Conservation (phyloP, 371 early-diverging fungal species). For the Umbelopsis sp. region DNA sequence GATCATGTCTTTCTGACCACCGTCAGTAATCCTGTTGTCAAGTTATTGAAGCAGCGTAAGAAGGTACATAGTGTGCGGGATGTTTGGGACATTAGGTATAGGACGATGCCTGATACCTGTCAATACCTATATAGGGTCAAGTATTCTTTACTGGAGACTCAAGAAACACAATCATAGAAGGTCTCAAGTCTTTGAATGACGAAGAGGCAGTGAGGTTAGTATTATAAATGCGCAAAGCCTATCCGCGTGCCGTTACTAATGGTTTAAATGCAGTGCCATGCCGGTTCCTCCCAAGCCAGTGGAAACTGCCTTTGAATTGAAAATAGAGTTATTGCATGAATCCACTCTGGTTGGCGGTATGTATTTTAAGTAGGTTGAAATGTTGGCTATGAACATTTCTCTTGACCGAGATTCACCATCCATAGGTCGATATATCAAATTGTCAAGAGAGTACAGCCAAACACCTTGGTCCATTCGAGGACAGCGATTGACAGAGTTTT, state of each 20-base stretch:
- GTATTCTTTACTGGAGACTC: constrained; percentile 58
- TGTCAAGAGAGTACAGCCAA: constrained; percentile 83
- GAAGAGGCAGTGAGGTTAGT: constrained; percentile 57
- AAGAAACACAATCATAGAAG: constrained; percentile 55
- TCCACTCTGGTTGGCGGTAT: constrained; percentile 56
- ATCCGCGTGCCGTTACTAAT: background rate
- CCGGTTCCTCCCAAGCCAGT: constrained; percentile 39
- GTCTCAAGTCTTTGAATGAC: constrained; percentile 52
- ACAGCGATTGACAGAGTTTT: constrained; percentile 69
- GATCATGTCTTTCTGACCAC: constrained; percentile 71
- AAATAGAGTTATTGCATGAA: constrained; percentile 40
- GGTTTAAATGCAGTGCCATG: constrained; percentile 11
- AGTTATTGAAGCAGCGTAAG: constrained; percentile 57
- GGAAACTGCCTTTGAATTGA: constrained; percentile 28
- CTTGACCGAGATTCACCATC: background rate
- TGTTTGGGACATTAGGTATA: background rate
- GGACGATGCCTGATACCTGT: background rate
- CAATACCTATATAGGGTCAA: constrained; percentile 32
- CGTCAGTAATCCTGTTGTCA: constrained; percentile 60
- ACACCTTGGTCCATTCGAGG: constrained; percentile 86
- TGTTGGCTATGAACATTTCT: too few relatives aligned
- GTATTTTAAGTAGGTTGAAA: background rate
- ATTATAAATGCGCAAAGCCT: background rate
- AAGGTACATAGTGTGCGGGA: constrained; percentile 40
- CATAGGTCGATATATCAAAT: constrained; percentile 79